These are phyloP conservation scores for Zasmidium angulare DNA, from an alignment of 2,329 filamentous ascomycete genomes.

Conservation along the genomic window DNA sequence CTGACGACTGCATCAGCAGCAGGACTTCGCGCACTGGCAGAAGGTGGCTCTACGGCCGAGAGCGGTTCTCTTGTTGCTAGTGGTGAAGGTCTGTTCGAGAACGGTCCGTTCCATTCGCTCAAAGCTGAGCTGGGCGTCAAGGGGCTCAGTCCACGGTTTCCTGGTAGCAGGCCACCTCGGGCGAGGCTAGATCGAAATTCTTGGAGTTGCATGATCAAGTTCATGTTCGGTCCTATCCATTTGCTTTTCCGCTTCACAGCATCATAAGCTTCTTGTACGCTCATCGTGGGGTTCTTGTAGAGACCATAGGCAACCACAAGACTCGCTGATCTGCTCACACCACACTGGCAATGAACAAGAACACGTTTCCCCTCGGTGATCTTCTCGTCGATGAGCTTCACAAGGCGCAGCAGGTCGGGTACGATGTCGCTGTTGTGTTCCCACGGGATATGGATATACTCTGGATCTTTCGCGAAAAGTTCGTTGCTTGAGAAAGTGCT, in stretches of 20 bases:
- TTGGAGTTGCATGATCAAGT: constrained; percentile 83
- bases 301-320: constrained; percentile 83
- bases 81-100: constrained; percentile 24
- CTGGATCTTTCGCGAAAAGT: constrained; percentile 56
- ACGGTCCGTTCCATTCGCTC: constrained; percentile 34
- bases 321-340: constrained; percentile 80
- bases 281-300: constrained; percentile 73
- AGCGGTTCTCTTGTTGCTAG: constrained; percentile 16
- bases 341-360: constrained; percentile 81
- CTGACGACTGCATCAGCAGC: constrained; percentile 35
- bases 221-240: constrained; percentile 93
- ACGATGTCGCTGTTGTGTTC: constrained; percentile 87
- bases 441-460: constrained; percentile 86
- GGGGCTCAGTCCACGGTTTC: constrained; percentile 34
- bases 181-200: constrained; percentile 63
- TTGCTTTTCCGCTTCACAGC: constrained; percentile 75
- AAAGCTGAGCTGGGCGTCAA: constrained; percentile 35
- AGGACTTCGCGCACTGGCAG: constrained; percentile 3
- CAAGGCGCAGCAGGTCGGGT: constrained; percentile 71
- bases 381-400: constrained; percentile 72
- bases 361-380: constrained; percentile 74
- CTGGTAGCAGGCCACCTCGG: constrained; percentile 35
- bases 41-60: constrained; percentile 20
- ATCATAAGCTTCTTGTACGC: constrained; percentile 80
- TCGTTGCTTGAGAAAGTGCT: constrained; percentile 15